A percentile compares a stretch with the other conserved stretches of the same genome.
phyloP scores from a whole-genome alignment of 164 flowering plant genomes.

The Tetrastigma voinierianum region DNA sequence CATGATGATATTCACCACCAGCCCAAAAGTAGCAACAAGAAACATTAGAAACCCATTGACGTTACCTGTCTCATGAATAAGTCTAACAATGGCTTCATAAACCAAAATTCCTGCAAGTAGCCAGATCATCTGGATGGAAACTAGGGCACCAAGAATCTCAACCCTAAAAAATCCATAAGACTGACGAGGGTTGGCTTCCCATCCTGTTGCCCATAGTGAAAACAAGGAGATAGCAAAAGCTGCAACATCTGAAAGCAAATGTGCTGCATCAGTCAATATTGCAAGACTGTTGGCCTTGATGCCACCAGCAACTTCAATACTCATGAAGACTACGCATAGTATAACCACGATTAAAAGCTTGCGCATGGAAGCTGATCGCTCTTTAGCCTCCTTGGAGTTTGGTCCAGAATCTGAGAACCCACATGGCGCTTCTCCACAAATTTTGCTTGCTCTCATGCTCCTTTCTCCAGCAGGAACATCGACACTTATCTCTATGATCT shows the following conservation, averaged over 20 bases:
- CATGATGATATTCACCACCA: slow-evolving; percentile 46
- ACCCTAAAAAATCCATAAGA: slow-evolving; percentile 48
- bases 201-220: slow-evolving; percentile 49
- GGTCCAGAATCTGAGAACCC: slow-evolving; percentile 37
- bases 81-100: slow-evolving; percentile 42
- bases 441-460: slow-evolving; percentile 18
- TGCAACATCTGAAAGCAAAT: slow-evolving; percentile 51
- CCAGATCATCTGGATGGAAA: slow-evolving; percentile 53
- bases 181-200: slow-evolving; percentile 52
- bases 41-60: slow-evolving; percentile 51
- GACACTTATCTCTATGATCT: slow-evolving; percentile 26
- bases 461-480: slow-evolving; percentile 18
- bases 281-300: slow-evolving; percentile 51
- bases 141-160: slow-evolving; percentile 50
- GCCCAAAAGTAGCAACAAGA: slow-evolving; percentile 42
- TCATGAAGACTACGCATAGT: slow-evolving; percentile 42
- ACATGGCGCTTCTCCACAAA: slow-evolving; percentile 41
- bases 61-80: slow-evolving; percentile 26
- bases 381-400: slow-evolving; percentile 29
- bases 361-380: slow-evolving; percentile 33
- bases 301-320: slow-evolving; percentile 48
- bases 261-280: slow-evolving; percentile 55
- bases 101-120: slow-evolving; percentile 44
- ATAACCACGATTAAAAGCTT: slow-evolving; percentile 33
- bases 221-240: slow-evolving; percentile 50